Base-by-base conservation (phyloP, 352 stramenopile genomes). In the Pythium insidiosum region DNA sequence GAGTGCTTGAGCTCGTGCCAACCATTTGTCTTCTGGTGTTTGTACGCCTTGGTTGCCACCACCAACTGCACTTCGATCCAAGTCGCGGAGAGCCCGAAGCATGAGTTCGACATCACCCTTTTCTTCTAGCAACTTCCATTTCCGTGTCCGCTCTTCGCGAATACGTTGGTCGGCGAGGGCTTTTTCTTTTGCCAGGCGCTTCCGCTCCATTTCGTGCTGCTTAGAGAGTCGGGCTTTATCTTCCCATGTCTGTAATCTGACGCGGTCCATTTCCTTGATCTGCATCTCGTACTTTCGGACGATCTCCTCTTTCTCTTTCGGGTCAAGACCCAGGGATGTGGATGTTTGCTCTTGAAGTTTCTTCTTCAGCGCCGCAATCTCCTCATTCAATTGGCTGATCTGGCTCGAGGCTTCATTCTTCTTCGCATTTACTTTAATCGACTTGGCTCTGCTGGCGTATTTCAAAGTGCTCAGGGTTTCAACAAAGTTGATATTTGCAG, bases 391-490 rank as follows among this genome's bases (percentile, higher is more conserved):
- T 49, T 93, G 76, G 23, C 74, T 87, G 47, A 96, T 94, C 48
- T 95, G 83, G 19, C 72, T 87, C 5, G 79, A 89, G 15, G 94
- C 82, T 50, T 97, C 88, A 40, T 98, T 98, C 52, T 91, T 94
- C 58, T 92, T 93, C 0, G 88, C 77, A 35, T 88, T 92, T 42
- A 97, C 93, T 53, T 97, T 95, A 63, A 98, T 97, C 13, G 72
- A 88, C 61, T 97, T 98, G 6, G 90, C 93, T 10, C 93, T 84
- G 43, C 83, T 96, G 13, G 88, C 94, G 50, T 98, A 98, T 24
- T 97, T 94, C 0, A 98, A 66, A 1, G 95, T 98, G 43, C 89
- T 97, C 25, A 98, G 59, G 5, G 86, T 98, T 65, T 99, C 95
- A 2, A 95, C 58, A 37, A 88, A 86, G 64, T 98, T 98, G 54